phyloP scores from a whole-genome alignment of 2,329 filamentous ascomycete genomes.

The Aaosphaeria arxii region DNA sequence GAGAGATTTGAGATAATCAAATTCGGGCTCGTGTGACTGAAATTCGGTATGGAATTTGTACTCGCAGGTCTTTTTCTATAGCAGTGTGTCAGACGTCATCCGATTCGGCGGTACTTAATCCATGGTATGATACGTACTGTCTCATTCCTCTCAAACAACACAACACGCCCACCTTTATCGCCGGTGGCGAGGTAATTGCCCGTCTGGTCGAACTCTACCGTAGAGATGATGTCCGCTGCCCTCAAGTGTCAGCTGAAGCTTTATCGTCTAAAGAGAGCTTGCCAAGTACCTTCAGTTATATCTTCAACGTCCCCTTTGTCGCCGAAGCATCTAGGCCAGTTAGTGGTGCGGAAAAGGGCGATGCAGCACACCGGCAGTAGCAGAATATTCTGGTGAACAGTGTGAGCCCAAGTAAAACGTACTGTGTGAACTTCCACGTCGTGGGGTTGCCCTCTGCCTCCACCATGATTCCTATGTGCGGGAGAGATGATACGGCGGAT shows the following conservation, averaged over 20 bases:
- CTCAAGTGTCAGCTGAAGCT: slow-evolving; percentile 1
- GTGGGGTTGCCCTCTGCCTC: slow-evolving; percentile 91
- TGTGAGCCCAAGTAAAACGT: slow-evolving; percentile 44
- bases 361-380: no score
- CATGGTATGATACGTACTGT: slow-evolving; percentile 61
- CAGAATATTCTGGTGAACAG: background rate
- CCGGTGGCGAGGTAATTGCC: slow-evolving; percentile 88
- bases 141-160: slow-evolving; percentile 90
- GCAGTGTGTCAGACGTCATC: background rate
- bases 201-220: slow-evolving; percentile 86
- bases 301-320: slow-evolving; percentile 99
- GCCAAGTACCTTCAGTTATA: slow-evolving; percentile 82
- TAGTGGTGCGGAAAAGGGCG: slow-evolving; percentile 9
- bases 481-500: background rate
- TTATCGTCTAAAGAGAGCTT: background rate
- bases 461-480: slow-evolving; percentile 69
- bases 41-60: slow-evolving; percentile 99
- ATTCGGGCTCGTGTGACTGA: slow-evolving; percentile 98
- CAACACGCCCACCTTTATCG: slow-evolving; percentile 82
- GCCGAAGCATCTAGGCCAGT: slow-evolving; percentile 81
- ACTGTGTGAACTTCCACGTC: slow-evolving; percentile 99
- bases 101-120: background rate
- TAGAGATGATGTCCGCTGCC: slow-evolving; percentile 84
- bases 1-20: slow-evolving; percentile 97
- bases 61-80: slow-evolving; percentile 98